A percentile compares a stretch with the other conserved stretches of the same genome.
Conservation (phyloP, 2,329 filamentous ascomycete species). For the Metarhizium sp. region DNA sequence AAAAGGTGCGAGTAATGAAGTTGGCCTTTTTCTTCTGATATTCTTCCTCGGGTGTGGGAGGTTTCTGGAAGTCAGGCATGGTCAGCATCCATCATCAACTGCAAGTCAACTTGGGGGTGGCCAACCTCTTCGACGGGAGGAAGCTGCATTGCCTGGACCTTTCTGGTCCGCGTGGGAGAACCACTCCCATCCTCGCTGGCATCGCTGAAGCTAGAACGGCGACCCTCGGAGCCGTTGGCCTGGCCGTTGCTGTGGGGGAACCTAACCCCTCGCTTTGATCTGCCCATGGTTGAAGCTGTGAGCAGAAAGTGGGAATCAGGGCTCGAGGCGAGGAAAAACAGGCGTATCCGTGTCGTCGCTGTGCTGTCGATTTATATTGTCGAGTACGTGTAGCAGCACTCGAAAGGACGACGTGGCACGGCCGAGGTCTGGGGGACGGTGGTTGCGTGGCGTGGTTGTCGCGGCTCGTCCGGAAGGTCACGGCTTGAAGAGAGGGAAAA, state of each 20-base stretch:
- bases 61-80: constrained; percentile 26
- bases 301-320: neutral
- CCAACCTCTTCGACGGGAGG: constrained; percentile 27
- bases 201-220: constrained; percentile 64
- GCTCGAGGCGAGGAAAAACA: too few relatives aligned
- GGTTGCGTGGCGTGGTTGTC: neutral
- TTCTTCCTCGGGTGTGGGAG: constrained; percentile 43
- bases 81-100: constrained; percentile 10
- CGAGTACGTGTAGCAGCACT: neutral
- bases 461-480: neutral
- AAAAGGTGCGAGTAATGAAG: constrained; percentile 93
- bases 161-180: constrained; percentile 22
- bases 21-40: constrained; percentile 99
- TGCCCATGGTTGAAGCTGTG: constrained; percentile 18
- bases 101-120: neutral
- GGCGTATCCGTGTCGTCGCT: neutral
- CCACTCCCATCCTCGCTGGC: constrained; percentile 45
- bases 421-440: neutral
- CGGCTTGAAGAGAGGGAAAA: neutral
- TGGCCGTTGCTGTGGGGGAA: constrained; percentile 42
- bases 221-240: constrained; percentile 35
- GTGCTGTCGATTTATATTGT: neutral
- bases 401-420: neutral
- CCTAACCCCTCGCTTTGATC: constrained; percentile 41
- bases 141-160: constrained; percentile 17